Evolutionary conservation across 768 basidiomycete genomes (phyloP).

Genomic region (Mrakia blollopis): DNA sequence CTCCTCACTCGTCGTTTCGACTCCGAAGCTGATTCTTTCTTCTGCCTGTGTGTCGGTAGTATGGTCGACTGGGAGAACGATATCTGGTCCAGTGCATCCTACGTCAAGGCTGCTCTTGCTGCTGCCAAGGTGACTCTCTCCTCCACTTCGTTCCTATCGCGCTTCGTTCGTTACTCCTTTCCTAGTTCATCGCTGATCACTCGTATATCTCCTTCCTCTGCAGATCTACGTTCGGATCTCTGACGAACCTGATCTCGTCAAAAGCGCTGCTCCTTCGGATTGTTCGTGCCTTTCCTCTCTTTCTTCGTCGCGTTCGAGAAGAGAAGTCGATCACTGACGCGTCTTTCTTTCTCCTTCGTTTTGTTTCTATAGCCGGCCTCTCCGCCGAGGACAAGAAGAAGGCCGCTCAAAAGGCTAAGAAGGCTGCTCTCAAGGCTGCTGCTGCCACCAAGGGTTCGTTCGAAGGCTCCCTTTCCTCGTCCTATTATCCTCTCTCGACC

Average conservation of each 20-base stretch:
- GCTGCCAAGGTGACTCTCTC: slow-evolving; percentile 63
- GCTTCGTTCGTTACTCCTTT: slow-evolving; percentile 29
- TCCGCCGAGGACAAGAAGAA: slow-evolving; percentile 65
- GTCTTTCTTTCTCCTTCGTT: background rate
- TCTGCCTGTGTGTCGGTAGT: slow-evolving; percentile 45
- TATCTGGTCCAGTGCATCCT: slow-evolving; percentile 69
- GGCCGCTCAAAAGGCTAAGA: slow-evolving; percentile 81
- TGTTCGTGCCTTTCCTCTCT: background rate
- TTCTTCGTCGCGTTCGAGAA: background rate
- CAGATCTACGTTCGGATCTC: slow-evolving; percentile 70
- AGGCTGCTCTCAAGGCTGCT: slow-evolving; percentile 49
- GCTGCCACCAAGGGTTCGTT: slow-evolving; percentile 65
- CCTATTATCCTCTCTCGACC: background rate
- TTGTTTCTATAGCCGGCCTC: slow-evolving; percentile 42
- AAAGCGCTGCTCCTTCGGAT: background rate
- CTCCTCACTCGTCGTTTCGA: slow-evolving; percentile 17
- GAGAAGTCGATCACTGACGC: background rate
- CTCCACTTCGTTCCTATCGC: slow-evolving; percentile 30
- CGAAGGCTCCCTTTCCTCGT: background rate
- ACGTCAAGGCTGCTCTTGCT: slow-evolving; percentile 64
- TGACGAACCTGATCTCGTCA: slow-evolving; percentile 59
- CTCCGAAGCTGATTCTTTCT: background rate
- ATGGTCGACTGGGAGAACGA: slow-evolving; percentile 76
- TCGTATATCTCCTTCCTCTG: background rate
- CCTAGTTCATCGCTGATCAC: slow-evolving; percentile 30